A percentile compares a stretch with the other conserved stretches of the same genome.
Evolutionary conservation across 2,329 filamentous ascomycete genomes (phyloP).

Genomic region (Zasmidium cellare): DNA sequence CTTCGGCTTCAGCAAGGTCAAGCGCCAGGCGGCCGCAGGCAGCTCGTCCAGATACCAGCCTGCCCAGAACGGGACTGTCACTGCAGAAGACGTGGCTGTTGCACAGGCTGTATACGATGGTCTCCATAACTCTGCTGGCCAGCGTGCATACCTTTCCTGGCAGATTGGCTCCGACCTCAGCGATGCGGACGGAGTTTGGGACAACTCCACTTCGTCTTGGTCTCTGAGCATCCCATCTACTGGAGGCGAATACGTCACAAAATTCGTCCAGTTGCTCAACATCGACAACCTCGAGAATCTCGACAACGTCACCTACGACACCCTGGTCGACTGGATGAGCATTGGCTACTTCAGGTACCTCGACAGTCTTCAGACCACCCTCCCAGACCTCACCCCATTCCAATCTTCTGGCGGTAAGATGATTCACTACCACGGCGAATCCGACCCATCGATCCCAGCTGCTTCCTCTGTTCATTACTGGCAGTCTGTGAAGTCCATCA

Average conservation of each 20-base stretch:
- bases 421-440: constrained; percentile 60
- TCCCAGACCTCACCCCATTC: constrained; percentile 56
- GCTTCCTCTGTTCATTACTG: constrained; percentile 58
- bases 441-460: constrained; percentile 54
- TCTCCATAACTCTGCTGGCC: constrained; percentile 40
- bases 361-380: constrained; percentile 55
- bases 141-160: constrained; percentile 44
- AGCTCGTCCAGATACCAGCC: constrained; percentile 7
- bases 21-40: constrained; percentile 23
- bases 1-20: constrained; percentile 11
- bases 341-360: constrained; percentile 49
- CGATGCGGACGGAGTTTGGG: constrained; percentile 38
- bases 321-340: constrained; percentile 55
- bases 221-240: constrained; percentile 36
- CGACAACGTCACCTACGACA: constrained; percentile 56
- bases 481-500: constrained; percentile 53
- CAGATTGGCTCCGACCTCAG: constrained; percentile 33
- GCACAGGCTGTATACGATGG: constrained; percentile 39
- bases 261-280: constrained; percentile 44
- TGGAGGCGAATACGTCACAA: constrained; percentile 45
- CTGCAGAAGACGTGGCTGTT: constrained; percentile 29
- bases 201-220: constrained; percentile 37
- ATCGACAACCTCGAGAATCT: constrained; percentile 45
- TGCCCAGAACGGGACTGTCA: constrained; percentile 32
- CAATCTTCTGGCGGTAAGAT: constrained; percentile 55